Conservation (phyloP, 768 basidiomycete species). For the Boletus tomentosulus region DNA sequence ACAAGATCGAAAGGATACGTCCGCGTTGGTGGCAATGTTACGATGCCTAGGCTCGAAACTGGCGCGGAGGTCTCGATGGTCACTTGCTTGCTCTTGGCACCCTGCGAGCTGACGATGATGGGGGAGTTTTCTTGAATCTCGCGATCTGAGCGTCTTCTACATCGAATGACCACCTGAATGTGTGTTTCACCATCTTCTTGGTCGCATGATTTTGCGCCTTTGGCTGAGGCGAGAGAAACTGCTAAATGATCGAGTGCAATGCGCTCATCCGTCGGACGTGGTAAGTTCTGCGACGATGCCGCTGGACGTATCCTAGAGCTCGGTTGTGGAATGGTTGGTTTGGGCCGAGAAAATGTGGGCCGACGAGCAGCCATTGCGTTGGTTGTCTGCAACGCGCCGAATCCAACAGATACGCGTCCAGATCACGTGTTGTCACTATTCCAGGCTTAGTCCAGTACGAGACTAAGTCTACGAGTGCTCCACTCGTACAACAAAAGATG, state of each 20-base stretch:
- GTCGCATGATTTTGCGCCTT: slow-evolving; percentile 24
- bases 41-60: slow-evolving; percentile 64
- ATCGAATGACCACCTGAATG: slow-evolving; percentile 92
- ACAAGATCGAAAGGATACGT: slow-evolving; percentile 95
- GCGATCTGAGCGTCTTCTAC: slow-evolving; percentile 77
- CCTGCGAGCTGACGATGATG: slow-evolving; percentile 76
- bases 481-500: slow-evolving; percentile 41
- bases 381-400: slow-evolving; percentile 29
- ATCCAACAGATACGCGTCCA: slow-evolving; percentile 25
- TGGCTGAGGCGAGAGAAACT: slow-evolving; percentile 23
- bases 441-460: neutral
- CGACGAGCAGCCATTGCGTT: slow-evolving; percentile 61
- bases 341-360: slow-evolving; percentile 46
- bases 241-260: slow-evolving; percentile 17
- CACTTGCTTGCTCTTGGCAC: slow-evolving; percentile 70
- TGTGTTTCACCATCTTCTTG: slow-evolving; percentile 64
- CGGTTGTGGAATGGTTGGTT: slow-evolving; percentile 27
- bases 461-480: no score
- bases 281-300: slow-evolving; percentile 28
- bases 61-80: slow-evolving; percentile 77
- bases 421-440: slow-evolving; percentile 27
- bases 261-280: slow-evolving; percentile 19
- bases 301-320: slow-evolving; percentile 46
- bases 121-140: slow-evolving; percentile 86
- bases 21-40: slow-evolving; percentile 68